Conservation (phyloP, 1,284 basidiomycete genomes). For the Rhizoctonia solani region DNA sequence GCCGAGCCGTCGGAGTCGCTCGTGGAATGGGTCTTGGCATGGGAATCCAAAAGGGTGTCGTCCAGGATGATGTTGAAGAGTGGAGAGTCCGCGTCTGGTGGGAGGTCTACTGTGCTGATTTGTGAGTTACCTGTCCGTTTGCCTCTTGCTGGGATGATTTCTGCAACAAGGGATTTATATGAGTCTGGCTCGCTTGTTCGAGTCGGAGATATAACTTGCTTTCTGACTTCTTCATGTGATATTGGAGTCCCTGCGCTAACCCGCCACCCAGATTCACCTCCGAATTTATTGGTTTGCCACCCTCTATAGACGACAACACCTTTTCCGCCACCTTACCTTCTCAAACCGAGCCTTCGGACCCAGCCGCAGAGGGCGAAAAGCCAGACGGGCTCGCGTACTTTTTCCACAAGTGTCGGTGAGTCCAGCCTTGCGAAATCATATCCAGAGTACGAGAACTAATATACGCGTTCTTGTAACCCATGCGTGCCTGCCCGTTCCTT, state of each 20-base stretch:
- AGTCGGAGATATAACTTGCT: not conserved
- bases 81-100: conserved; percentile 68
- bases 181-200: no score
- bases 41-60: not conserved
- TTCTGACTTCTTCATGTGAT: not conserved
- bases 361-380: conserved; percentile 47
- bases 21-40: conserved; percentile 2
- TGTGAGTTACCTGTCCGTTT: conserved; percentile 53
- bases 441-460: no score
- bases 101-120: conserved; percentile 71
- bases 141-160: not conserved
- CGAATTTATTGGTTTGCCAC: conserved; percentile 62
- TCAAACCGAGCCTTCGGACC: conserved; percentile 47
- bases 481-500: conserved; percentile 16
- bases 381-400: conserved; percentile 45
- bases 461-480: conserved; percentile 10
- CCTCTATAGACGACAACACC: conserved; percentile 57
- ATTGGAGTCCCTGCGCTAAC: not conserved
- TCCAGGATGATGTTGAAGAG: conserved; percentile 55
- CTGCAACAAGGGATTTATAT: conserved; percentile 2
- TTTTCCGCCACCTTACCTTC: conserved; percentile 56
- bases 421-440: no score
- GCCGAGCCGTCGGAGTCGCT: conserved; percentile 45
- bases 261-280: conserved; percentile 61
- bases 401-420: conserved; percentile 54